Base-by-base conservation (phyloP, 345 rosid species). In the Pseudoturritis turrita region DNA sequence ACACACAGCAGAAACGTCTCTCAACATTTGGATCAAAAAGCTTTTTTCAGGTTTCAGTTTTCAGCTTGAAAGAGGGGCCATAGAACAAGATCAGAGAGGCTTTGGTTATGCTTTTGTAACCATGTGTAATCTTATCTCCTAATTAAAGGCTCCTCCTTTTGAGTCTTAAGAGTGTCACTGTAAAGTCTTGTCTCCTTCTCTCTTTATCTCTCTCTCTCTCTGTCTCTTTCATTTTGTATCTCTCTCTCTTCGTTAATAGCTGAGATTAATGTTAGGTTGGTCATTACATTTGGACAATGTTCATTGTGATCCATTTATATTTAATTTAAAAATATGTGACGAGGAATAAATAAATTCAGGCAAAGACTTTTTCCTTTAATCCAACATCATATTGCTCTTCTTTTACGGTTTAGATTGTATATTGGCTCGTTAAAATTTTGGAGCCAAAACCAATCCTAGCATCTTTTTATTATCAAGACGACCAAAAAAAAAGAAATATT, bases 221-320 rank as follows among this genome's bases (percentile, higher is more conserved):
- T 33, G 10, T 57, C 44, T 31, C 35, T 33, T 40, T 53, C 35
- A 1, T n/a, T 37, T 13, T 29, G 52, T 21, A 7, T 60, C 73
- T 57, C 53, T 60, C 73, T 57, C 53, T 40, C 36, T 60, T 8
- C 41, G 56, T 68, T 52, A 60, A 52, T 75, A 61, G 74, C 41
- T 68, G 74, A 75, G 74, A 60, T 68, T 67, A 67, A 65, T 50
- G 63, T 68, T n/a, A 58, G 74, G 44, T 41, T 65, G 53, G 40
- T 29, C 22, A 44, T 62, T n/a, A 55, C 57, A 46, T 47, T 74
- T 66, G 52, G 72, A 56, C 58, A 26, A 55, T 29, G 66, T 59
- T 74, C 78, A 40, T 22, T 66, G 41, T 68, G 21, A 33, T 60
- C 73, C 37, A 39, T 74, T 58, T 74, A 73, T 67, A 59, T 67